These are phyloP conservation scores for Saccharomycopsis fermentans DNA, from an alignment of 805 yeast genomes.

Conservation along the genomic window DNA sequence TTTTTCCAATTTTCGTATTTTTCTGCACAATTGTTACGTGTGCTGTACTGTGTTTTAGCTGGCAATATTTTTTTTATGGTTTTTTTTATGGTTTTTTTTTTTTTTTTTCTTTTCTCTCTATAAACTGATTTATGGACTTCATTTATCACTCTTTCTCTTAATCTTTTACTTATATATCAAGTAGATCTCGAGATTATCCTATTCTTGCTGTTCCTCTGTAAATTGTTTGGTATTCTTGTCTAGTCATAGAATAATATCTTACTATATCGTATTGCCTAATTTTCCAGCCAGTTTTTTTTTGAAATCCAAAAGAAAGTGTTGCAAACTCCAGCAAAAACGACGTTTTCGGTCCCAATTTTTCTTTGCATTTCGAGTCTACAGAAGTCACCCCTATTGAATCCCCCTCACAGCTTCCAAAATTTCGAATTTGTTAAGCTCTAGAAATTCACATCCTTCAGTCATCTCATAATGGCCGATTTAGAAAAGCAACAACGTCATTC, in stretches of 20 bases:
- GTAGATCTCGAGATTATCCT: too few relatives aligned
- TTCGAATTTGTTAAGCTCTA: not conserved
- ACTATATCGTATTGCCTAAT: not conserved
- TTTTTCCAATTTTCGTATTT: not conserved
- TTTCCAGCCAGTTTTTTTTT: not conserved
- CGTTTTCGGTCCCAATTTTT: too few relatives aligned
- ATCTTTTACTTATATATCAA: not conserved
- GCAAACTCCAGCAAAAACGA: too few relatives aligned
- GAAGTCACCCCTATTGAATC: too few relatives aligned
- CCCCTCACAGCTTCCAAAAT: too few relatives aligned
- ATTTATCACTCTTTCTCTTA: not conserved
- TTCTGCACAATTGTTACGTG: not conserved
- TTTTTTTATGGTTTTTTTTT: not conserved
- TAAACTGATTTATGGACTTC: not conserved
- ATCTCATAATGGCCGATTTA: slow-evolving; percentile 8
- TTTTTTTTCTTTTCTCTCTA: not conserved
- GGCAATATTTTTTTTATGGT: not conserved
- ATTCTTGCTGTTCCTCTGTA: not conserved
- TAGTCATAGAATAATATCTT: too few relatives aligned
- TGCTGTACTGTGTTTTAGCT: not conserved
- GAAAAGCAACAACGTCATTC: slow-evolving; percentile 14
- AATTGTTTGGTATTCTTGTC: too few relatives aligned
- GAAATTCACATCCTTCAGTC: too few relatives aligned
- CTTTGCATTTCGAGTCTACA: not conserved
- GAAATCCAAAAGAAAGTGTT: too few relatives aligned